These are phyloP conservation scores for Aspergillus kassunensis DNA, from an alignment of 495 filamentous ascomycete species.

Conservation along the genomic window DNA sequence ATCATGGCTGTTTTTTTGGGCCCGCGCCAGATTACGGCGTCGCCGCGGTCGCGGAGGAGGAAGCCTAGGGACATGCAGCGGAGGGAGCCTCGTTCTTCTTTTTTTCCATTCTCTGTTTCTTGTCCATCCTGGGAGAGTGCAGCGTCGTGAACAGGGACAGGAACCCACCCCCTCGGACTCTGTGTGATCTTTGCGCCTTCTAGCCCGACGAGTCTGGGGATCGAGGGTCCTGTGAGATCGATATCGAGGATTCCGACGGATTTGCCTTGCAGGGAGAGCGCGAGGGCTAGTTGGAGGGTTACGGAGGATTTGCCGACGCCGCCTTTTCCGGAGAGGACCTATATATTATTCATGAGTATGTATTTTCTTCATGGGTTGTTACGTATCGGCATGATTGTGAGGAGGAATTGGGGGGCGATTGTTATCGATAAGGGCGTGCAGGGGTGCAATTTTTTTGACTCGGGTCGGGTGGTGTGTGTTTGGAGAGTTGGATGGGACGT, in stretches of 20 bases:
- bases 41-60: slow-evolving; percentile 73
- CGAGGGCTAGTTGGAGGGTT: slow-evolving; percentile 90
- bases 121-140: no score
- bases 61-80: slow-evolving; percentile 93
- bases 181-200: slow-evolving; percentile 88
- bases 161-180: slow-evolving; percentile 83
- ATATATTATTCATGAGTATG: no score
- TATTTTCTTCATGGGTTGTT: no score
- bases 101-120: neutral
- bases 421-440: slow-evolving; percentile 45
- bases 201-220: slow-evolving; percentile 87
- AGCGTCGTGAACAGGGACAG: slow-evolving; percentile 67
- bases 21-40: slow-evolving; percentile 94
- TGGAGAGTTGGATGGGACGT: slow-evolving; percentile 19
- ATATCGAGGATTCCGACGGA: slow-evolving; percentile 94
- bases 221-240: slow-evolving; percentile 93
- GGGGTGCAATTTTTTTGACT: slow-evolving; percentile 19
- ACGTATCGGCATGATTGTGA: no score
- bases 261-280: slow-evolving; percentile 76
- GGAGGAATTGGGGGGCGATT: no score
- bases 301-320: slow-evolving; percentile 97
- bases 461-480: neutral
- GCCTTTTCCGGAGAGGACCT: slow-evolving; percentile 92
- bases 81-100: slow-evolving; percentile 35
- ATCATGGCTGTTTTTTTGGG: slow-evolving; percentile 99